Evolutionary conservation across 805 yeast genomes (phyloP).

Genomic region (Yarrowia bubula): DNA sequence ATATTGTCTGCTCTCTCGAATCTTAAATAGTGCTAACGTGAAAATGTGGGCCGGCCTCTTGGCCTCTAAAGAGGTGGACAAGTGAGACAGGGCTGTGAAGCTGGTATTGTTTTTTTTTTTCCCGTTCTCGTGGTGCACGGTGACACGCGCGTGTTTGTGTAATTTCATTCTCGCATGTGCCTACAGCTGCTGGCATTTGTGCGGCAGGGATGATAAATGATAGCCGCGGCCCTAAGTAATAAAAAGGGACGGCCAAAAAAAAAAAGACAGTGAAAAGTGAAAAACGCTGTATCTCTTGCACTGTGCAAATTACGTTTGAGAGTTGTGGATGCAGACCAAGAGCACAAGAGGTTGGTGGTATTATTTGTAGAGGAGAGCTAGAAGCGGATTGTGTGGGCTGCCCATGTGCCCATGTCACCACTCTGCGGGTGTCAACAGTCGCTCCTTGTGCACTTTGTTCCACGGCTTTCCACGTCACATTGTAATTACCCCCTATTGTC

Average conservation of each 20-base stretch:
- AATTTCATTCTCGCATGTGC: not conserved
- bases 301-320: no score
- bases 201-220: not conserved
- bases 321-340: no score
- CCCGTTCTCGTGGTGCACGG: no score
- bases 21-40: not conserved
- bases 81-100: no score
- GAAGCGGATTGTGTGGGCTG: no score
- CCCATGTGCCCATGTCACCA: no score
- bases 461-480: not conserved
- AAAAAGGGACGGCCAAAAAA: not conserved
- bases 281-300: no score
- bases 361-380: no score
- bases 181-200: not conserved
- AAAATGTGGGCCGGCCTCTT: not conserved
- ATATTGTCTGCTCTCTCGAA: not conserved
- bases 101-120: no score
- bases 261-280: not conserved
- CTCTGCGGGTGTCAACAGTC: no score
- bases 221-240: not conserved
- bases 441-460: not conserved
- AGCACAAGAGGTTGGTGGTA: no score
- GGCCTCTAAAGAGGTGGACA: not conserved
- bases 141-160: not conserved
- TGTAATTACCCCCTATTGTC: not conserved